Evolutionary conservation across 2,329 filamentous ascomycete species (phyloP).

Genomic region (Botrytis fabae): DNA sequence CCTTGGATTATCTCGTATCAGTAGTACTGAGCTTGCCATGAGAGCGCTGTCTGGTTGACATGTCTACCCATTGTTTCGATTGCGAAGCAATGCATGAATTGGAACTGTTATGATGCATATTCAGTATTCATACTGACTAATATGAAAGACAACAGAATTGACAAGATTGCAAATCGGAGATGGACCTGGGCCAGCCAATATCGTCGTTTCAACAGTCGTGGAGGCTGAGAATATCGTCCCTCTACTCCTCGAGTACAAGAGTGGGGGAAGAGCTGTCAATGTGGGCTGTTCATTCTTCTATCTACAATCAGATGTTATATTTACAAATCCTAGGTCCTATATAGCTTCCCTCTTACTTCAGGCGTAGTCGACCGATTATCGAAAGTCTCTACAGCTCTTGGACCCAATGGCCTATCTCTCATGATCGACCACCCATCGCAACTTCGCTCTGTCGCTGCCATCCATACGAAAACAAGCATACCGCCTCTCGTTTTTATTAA

Average conservation of each 20-base stretch:
- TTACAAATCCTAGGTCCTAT: conserved; percentile 42
- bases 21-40: neutral
- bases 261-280: conserved; percentile 56
- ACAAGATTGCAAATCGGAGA: conserved; percentile 69
- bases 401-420: conserved; percentile 57
- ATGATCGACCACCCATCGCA: conserved; percentile 70
- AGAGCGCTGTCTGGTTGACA: neutral
- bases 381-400: conserved; percentile 55
- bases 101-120: neutral
- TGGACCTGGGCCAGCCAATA: conserved; percentile 47
- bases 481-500: conserved; percentile 66
- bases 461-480: conserved; percentile 47
- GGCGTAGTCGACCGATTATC: conserved; percentile 62
- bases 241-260: conserved; percentile 58
- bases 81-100: neutral
- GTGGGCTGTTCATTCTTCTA: conserved; percentile 44
- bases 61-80: neutral
- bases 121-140: conserved; percentile 28
- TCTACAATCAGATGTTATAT: neutral
- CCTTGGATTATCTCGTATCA: neutral
- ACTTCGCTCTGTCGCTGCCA: conserved; percentile 50
- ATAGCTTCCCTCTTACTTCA: conserved; percentile 68
- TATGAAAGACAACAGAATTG: conserved; percentile 62
- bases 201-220: conserved; percentile 72
- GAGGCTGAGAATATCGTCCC: conserved; percentile 69